Conservation (phyloP, 805 yeast species). For the Clavispora vitiphila region DNA sequence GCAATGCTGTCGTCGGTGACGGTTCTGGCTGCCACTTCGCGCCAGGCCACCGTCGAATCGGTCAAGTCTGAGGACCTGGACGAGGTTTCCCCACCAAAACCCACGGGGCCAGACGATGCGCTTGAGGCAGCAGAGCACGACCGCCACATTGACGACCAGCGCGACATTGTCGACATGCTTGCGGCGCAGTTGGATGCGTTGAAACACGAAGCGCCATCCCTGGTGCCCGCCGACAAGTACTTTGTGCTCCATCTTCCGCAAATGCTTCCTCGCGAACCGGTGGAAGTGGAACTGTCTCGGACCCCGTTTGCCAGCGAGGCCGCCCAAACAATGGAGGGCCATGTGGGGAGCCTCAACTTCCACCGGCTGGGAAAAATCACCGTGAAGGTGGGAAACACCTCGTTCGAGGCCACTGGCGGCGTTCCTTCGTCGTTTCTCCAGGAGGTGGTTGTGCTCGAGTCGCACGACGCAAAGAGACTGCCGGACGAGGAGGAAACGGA, state of each 20-base stretch:
- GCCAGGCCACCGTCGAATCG: constrained; percentile 12
- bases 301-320: constrained; percentile 7
- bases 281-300: constrained; percentile 3
- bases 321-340: constrained; percentile 38
- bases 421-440: constrained; percentile 66
- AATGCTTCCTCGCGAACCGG: constrained; percentile 35
- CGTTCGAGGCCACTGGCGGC: constrained; percentile 66
- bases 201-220: constrained; percentile 13
- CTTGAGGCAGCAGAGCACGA: constrained; percentile 27
- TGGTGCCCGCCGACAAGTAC: constrained; percentile 17
- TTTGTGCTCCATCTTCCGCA: constrained; percentile 48
- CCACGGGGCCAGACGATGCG: constrained; percentile 24
- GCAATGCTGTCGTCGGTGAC: constrained; percentile 25
- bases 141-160: constrained; percentile 29
- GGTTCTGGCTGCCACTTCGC: constrained; percentile 7
- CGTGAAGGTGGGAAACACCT: constrained; percentile 63
- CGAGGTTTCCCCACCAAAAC: constrained; percentile 23
- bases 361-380: constrained; percentile 84
- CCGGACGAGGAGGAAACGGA: constrained; percentile 22
- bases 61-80: constrained; percentile 30
- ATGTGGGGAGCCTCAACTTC: constrained; percentile 65
- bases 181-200: constrained; percentile 19
- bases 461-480: constrained; percentile 15
- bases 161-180: constrained; percentile 23
- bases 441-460: constrained; percentile 58